These are phyloP conservation scores for Microsporum ferrugineum DNA, from an alignment of 2,329 filamentous ascomycete species.

Conservation along the genomic window DNA sequence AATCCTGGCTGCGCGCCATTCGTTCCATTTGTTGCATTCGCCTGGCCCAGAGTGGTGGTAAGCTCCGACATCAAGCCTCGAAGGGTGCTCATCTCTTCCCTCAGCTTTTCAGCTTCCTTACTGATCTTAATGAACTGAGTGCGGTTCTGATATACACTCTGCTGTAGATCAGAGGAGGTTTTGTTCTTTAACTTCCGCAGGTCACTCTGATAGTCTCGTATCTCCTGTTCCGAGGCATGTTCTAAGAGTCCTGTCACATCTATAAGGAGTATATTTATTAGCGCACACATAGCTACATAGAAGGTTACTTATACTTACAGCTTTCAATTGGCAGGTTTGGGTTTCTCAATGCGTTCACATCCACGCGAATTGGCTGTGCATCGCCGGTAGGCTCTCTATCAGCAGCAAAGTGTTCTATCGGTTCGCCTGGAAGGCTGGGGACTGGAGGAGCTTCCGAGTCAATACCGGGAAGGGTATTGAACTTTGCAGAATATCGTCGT, in stretches of 20 bases:
- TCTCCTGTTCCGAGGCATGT: slow-evolving; percentile 79
- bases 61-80: slow-evolving; percentile 86
- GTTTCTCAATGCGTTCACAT: slow-evolving; percentile 67
- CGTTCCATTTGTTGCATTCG: slow-evolving; percentile 34
- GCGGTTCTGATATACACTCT: slow-evolving; percentile 92
- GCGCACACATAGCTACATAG: not conserved
- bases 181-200: slow-evolving; percentile 66
- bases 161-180: slow-evolving; percentile 74
- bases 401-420: slow-evolving; percentile 47
- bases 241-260: slow-evolving; percentile 54
- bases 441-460: slow-evolving; percentile 58
- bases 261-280: slow-evolving; percentile 11
- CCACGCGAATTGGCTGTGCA: slow-evolving; percentile 53
- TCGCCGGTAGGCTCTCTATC: slow-evolving; percentile 31
- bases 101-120: slow-evolving; percentile 96
- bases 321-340: slow-evolving; percentile 68
- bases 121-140: slow-evolving; percentile 99
- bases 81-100: slow-evolving; percentile 86
- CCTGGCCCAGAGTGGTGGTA: slow-evolving; percentile 53
- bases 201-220: slow-evolving; percentile 65
- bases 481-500: slow-evolving; percentile 83
- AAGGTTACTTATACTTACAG: slow-evolving; percentile 41
- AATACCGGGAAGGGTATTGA: slow-evolving; percentile 63
- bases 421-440: slow-evolving; percentile 52
- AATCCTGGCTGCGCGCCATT: slow-evolving; percentile 40